Conservation (phyloP, 495 filamentous ascomycete genomes). For the Aspergillus asperescens region DNA sequence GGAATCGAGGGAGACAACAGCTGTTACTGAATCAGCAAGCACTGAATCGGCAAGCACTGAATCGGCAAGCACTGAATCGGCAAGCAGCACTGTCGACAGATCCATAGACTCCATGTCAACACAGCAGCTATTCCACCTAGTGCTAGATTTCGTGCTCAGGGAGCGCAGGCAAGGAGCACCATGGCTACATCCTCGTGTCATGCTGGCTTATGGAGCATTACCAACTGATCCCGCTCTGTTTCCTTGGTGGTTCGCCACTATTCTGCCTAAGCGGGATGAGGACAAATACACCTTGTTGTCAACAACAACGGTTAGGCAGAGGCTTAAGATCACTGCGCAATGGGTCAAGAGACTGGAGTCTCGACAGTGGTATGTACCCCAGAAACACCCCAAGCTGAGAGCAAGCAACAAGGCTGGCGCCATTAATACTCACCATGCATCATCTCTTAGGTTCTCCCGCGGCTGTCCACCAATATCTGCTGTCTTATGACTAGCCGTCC, state of each 20-base stretch:
- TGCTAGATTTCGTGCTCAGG: constrained; percentile 59
- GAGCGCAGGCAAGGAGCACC: constrained; percentile 61
- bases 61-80: constrained; percentile 11
- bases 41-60: constrained; percentile 11
- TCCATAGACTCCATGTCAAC: constrained; percentile 63
- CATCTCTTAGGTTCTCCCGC: constrained; percentile 22
- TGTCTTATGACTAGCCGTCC: constrained; percentile 50
- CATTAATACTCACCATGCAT: constrained; percentile 16
- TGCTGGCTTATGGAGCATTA: constrained; percentile 69
- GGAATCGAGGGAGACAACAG: constrained; percentile 57
- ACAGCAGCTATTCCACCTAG: constrained; percentile 56
- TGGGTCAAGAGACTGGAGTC: constrained; percentile 73
- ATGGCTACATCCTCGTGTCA: constrained; percentile 67
- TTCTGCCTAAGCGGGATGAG: constrained; percentile 68
- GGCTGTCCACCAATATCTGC: constrained; percentile 30
- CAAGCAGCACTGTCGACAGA: constrained; percentile 16
- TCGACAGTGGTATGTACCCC: constrained; percentile 60
- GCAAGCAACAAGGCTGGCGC: constrained; percentile 7
- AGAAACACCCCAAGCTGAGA: not conserved
- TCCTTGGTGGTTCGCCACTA: constrained; percentile 86
- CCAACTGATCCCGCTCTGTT: constrained; percentile 72
- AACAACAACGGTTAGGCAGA: constrained; percentile 68
- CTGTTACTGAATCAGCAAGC: constrained; percentile 12
- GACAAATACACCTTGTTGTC: constrained; percentile 73
- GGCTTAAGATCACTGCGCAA: constrained; percentile 68